Percentiles rank a stretch among this genome's conserved stretches.
Conservation (phyloP, 805 yeast genomes). For the Yueomyces sinensis region DNA sequence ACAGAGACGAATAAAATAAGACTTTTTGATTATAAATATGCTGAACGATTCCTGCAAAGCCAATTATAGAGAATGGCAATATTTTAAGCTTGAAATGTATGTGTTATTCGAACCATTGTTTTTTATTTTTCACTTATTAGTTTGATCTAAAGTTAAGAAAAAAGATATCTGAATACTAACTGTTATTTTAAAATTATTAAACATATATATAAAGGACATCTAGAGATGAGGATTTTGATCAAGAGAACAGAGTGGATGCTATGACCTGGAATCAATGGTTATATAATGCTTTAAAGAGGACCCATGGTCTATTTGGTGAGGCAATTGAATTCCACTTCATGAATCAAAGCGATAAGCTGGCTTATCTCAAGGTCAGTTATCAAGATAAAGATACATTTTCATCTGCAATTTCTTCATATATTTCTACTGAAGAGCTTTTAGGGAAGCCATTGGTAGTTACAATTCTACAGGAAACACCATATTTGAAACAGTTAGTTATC, state of each 20-base stretch:
- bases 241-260: conserved; percentile 16
- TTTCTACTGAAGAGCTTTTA: conserved; percentile 18
- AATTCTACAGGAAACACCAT: conserved; percentile 11
- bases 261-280: conserved; percentile 30
- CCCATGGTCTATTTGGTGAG: conserved; percentile 31
- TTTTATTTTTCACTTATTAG: conserved; percentile 1
- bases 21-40: too few relatives aligned
- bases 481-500: conserved; percentile 14
- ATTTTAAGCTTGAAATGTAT: too few relatives aligned
- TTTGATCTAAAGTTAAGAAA: not conserved
- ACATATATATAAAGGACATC: conserved; percentile 9
- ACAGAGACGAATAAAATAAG: too few relatives aligned
- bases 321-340: conserved; percentile 25
- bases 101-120: too few relatives aligned
- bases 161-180: too few relatives aligned
- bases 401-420: conserved; percentile 22
- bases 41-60: too few relatives aligned
- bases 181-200: too few relatives aligned
- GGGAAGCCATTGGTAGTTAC: conserved; percentile 15
- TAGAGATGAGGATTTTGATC: conserved; percentile 9
- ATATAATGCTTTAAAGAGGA: conserved; percentile 21
- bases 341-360: conserved; percentile 11
- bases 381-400: conserved; percentile 19
- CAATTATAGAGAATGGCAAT: too few relatives aligned
- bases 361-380: conserved; percentile 17